Evolutionary conservation across 148 eudicot genomes (phyloP), one percentile per base, ranked within the genome.

Genomic region (Amaranthus hypochondriacus): DNA sequence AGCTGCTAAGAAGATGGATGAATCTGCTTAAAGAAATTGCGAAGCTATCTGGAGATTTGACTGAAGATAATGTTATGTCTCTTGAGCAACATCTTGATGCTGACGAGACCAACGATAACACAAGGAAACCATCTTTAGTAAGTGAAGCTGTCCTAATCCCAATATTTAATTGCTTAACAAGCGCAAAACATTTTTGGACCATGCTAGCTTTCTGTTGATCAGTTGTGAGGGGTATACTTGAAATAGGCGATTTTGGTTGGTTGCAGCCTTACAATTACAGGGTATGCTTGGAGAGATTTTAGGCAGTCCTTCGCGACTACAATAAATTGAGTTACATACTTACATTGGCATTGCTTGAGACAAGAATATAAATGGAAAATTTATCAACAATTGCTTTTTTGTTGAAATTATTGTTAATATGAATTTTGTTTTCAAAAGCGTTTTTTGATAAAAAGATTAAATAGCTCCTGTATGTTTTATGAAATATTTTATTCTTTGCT

Each of bases 1-100:
- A 87, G 72, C 72, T 95, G 68, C 75, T 92, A 78, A 84, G 83
- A 81, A 89, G 92, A 82, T 95, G 99, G 99, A 71, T 95, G 72
- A 76, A 78, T 74, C 83, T 79, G 51, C 87, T 95, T 13, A 90
- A 89, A 74, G 97, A 95, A 83, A 80, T 82, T 74, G 92, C 90
- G 75, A 87, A 87, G 68, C 64, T 78, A 59, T 87, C 88, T 63
- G 79, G 79, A 62, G 80, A 65, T 73, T 79, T 84, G 15, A 66
- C 59, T 62, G 91, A 86, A 60, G 87, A 86, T 79, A 85, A 76
- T 55, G 84, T 73, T 62, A 84, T 75, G 76, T 77, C 81, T 57
- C 85, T 79, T 64, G 91, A 85, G 69, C 80, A 75, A 60, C 84
- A 79, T 69, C 89, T 81, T 75, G 79, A 81, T 67, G 71, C 84